Evolutionary conservation across 179 eudicot genomes (phyloP), one percentile per base, ranked within the genome.

Genomic region (Patellifolia procumbens): DNA sequence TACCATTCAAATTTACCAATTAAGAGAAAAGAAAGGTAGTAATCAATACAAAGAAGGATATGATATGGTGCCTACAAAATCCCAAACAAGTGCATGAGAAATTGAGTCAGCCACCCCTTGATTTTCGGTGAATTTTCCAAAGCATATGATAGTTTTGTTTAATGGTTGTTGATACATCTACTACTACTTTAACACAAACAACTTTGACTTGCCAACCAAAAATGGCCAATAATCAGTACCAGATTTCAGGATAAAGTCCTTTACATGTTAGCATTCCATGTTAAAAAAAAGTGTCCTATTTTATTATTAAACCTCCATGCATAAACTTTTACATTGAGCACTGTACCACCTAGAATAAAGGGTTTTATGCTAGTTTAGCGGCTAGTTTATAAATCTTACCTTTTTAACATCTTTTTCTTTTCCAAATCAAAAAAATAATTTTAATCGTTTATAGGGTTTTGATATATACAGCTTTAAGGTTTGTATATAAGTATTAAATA

Each of bases 191-290:
- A 20, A 5, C 17, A 52, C 56, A n/a, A n/a, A n/a, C 56, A 70
- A 70, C 24, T 9, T 79, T 62, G 77, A 79, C 73, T 79, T 73
- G 4, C 39, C 20, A 42, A 29, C 67, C 67, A 28, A 75, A 31
- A 35, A 35, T 19, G 19, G 68, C 63, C 80, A 31, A 76, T 68
- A 15, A 76, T 35, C 16, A 29, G 2, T 5, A 19, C n/a, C 26
- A 52, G 3, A 52, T 32, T 26, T 52, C 12, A 67, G 28, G 58
- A 56, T 48, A 75, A 80, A 60, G 64, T 6, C 32, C 34, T 20
- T 46, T 68, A 63, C 70, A 68, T 60, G 62, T 68, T 74, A 80
- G 61, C 58, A 68, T 60, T 74, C 75, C 79, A 80, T 70, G 70
- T 55, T 42, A 56, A 37, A 55, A 55, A 37, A 55, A 55, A 55